Conservation (phyloP, 805 yeast species). For the Candida sphagnicola region DNA sequence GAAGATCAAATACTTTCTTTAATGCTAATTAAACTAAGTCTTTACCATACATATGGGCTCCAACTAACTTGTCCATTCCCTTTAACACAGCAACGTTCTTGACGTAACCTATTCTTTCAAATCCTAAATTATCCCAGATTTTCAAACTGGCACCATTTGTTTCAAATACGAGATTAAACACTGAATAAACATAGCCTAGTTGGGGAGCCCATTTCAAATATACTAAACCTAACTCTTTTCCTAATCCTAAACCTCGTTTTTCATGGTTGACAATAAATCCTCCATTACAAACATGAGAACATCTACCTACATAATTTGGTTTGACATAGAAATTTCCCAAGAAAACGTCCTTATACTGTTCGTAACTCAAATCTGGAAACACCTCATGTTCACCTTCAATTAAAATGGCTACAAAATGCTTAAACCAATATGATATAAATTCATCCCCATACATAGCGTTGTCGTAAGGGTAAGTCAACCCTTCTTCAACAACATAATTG, state of each 20-base stretch:
- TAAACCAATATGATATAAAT: constrained; percentile 65
- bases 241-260: constrained; percentile 66
- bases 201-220: constrained; percentile 72
- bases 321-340: constrained; percentile 78
- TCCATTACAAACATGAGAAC: constrained; percentile 84
- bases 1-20: too few relatives aligned
- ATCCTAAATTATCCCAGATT: constrained; percentile 84
- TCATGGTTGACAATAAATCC: constrained; percentile 69
- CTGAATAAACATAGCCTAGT: constrained; percentile 77
- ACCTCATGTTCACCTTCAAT: constrained; percentile 34
- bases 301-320: constrained; percentile 83
- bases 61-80: constrained; percentile 60
- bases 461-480: constrained; percentile 70
- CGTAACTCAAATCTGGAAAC: constrained; percentile 17
- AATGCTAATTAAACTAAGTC: too few relatives aligned
- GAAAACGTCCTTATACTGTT: constrained; percentile 44
- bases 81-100: constrained; percentile 71
- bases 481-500: constrained; percentile 65
- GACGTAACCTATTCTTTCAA: constrained; percentile 71
- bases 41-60: constrained; percentile 77
- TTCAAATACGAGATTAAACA: constrained; percentile 83
- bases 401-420: constrained; percentile 60
- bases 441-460: constrained; percentile 40
- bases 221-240: constrained; percentile 61
- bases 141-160: constrained; percentile 70